Base-by-base conservation (phyloP, 768 basidiomycete species). In the Lactifluus pinguis region DNA sequence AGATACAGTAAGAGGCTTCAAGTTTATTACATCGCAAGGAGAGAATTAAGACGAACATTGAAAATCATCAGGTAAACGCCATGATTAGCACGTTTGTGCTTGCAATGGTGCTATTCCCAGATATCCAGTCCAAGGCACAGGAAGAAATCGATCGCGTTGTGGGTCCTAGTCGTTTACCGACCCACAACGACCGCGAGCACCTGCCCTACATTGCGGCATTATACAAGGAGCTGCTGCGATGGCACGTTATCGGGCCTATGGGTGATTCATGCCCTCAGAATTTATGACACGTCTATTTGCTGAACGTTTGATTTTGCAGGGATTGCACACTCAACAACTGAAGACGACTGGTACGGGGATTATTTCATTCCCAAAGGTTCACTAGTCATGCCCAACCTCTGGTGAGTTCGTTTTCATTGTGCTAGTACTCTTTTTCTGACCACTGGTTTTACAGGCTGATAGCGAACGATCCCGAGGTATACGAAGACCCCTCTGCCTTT, bases 161-260 rank as follows among this genome's bases (percentile, higher is more conserved):
- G 8, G 69, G 69, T 6, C 1, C 14, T 11, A 32, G 41, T 41
- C 56, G 68, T 15, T 53, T 69, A 13, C 70, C 70, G 6, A 62
- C n/a, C 3, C 42, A 65, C 29, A 34, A 55, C 1, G 68, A 69
- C 10, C 41, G 58, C 44, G 61, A 54, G 21, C 25, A 32, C 42
- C 50, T 71, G 15, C 70, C 70, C 10, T 71, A 71, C 45, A 48
- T 68, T 29, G 61, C 61, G 2, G 69, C 68, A 11, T 15, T 71
- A 14, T 47, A 67, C 47, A 65, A 67, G 55, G 70, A 71, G 57
- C 51, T 62, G 21, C 34, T 70, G 34, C 55, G 70, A 47, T 70
- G 68, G 68, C 51, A 59, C n/a, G 61, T 67, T 38, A 60, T 62
- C 25, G 65, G 53, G n/a, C 67, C 67, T 3, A 32, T 66, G 21